Evolutionary conservation across 2,329 filamentous ascomycete genomes (phyloP).

Genomic region (Sphaerostilbella broomeana): DNA sequence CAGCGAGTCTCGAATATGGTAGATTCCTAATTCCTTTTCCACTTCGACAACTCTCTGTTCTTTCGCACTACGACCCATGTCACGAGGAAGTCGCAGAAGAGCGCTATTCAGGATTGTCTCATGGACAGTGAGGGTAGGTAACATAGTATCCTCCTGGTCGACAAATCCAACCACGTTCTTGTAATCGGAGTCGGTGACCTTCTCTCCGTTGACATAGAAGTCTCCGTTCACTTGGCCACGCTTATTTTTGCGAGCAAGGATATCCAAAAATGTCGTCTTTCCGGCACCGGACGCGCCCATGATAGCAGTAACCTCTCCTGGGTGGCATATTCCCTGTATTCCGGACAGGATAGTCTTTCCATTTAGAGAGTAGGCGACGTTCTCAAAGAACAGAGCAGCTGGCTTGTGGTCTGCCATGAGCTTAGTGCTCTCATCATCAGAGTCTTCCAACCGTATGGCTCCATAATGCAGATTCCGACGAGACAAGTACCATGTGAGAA

Average conservation of each 20-base stretch:
- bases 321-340: conserved; percentile 80
- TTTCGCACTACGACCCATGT: conserved; percentile 84
- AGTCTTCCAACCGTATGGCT: conserved; percentile 77
- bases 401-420: conserved; percentile 90
- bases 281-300: conserved; percentile 98
- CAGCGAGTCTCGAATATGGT: conserved; percentile 86
- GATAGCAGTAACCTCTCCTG: conserved; percentile 92
- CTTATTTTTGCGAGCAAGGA: conserved; percentile 95
- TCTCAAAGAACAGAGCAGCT: conserved; percentile 78
- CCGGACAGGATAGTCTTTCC: conserved; percentile 77
- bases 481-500: conserved; percentile 82
- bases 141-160: conserved; percentile 95
- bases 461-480: conserved; percentile 65
- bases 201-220: conserved; percentile 91
- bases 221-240: conserved; percentile 70
- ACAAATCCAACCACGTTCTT: conserved; percentile 93
- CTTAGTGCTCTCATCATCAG: conserved; percentile 79
- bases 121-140: conserved; percentile 92
- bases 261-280: conserved; percentile 95
- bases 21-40: conserved; percentile 90
- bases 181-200: conserved; percentile 76
- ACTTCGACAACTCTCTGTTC: conserved; percentile 88
- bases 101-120: conserved; percentile 96
- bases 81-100: conserved; percentile 78
- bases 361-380: conserved; percentile 80